Conservation (phyloP, 108 stramenopile species). For the Cyclostephanos tholiformis region DNA sequence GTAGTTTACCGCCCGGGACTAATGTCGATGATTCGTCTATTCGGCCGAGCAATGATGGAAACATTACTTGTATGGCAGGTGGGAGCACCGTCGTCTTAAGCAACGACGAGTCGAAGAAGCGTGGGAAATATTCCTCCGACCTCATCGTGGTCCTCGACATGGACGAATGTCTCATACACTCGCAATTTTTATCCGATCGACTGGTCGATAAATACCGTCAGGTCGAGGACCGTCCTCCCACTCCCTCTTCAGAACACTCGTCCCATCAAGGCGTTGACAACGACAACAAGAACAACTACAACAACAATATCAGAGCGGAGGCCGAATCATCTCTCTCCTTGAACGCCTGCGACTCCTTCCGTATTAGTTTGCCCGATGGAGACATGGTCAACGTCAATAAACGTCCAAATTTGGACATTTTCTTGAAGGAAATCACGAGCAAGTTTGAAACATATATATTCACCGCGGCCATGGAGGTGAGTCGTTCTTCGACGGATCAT, state of each 20-base stretch:
- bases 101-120: constrained; percentile 2
- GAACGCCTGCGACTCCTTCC: constrained; percentile 64
- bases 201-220: constrained; percentile 62
- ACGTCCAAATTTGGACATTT: constrained; percentile 91
- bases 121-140: constrained; percentile 61
- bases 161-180: constrained; percentile 99
- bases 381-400: constrained; percentile 93
- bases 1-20: not conserved
- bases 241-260: not conserved
- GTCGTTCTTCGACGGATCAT: not conserved
- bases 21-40: not conserved
- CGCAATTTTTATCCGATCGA: constrained; percentile 81
- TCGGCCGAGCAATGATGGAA: not conserved
- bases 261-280: not conserved
- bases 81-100: not conserved
- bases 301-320: constrained; percentile 1
- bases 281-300: not conserved
- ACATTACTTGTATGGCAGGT: not conserved
- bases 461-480: constrained; percentile 92
- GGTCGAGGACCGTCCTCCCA: constrained; percentile 44
- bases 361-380: constrained; percentile 77
- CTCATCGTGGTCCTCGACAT: constrained; percentile 95
- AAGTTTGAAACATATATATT: constrained; percentile 95
- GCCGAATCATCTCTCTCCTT: constrained; percentile 36
- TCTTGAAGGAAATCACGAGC: constrained; percentile 74